Evolutionary conservation across 129 eudicot genomes (phyloP).

Genomic region (Solidago caesia): DNA sequence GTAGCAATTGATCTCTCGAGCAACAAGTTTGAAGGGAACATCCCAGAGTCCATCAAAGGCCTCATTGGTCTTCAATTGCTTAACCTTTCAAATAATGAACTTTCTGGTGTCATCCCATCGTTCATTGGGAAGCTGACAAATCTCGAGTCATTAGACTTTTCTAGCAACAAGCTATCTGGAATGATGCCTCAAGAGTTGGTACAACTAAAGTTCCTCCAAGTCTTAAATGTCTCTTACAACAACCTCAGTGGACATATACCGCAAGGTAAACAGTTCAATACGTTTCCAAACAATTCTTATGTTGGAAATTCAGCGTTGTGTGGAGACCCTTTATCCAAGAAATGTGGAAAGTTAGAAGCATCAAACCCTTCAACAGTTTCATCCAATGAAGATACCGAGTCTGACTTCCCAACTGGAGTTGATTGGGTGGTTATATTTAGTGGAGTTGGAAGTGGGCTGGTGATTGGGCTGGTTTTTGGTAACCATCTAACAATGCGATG

Average conservation of each 20-base stretch:
- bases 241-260: constrained; percentile 31
- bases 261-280: constrained; percentile 25
- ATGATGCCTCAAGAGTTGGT: constrained; percentile 25
- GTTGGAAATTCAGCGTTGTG: constrained; percentile 24
- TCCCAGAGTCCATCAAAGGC: constrained; percentile 25
- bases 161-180: constrained; percentile 32
- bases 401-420: constrained; percentile 27
- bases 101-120: constrained; percentile 17
- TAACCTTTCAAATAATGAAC: constrained; percentile 40
- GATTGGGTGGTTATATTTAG: constrained; percentile 25
- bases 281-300: constrained; percentile 12
- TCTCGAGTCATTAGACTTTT: constrained; percentile 37
- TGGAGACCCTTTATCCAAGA: constrained; percentile 19
- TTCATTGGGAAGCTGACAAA: constrained; percentile 7
- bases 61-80: constrained; percentile 23
- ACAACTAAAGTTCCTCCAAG: constrained; percentile 17
- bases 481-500: constrained; percentile 10
- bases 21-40: constrained; percentile 34
- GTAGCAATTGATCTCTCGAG: constrained; percentile 35
- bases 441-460: constrained; percentile 23
- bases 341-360: constrained; percentile 7
- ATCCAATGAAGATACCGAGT: background rate
- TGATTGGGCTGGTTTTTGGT: constrained; percentile 18
- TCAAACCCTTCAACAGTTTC: background rate
- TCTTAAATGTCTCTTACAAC: constrained; percentile 31